Conservation (phyloP, 768 basidiomycete species). For the Boletellus sp. region DNA sequence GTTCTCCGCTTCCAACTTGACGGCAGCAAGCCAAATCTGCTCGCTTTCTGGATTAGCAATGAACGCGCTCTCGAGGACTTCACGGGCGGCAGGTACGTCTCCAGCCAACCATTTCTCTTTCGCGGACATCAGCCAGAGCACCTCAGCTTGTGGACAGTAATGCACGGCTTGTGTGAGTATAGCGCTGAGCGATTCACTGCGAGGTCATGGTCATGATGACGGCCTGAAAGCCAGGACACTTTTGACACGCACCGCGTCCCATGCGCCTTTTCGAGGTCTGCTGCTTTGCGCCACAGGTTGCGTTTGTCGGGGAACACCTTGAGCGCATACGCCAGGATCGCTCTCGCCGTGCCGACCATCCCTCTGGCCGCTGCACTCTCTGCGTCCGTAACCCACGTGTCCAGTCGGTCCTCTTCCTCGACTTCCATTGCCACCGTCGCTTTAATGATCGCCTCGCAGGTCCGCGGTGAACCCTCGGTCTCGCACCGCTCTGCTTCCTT, state of each 20-base stretch:
- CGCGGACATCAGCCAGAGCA: conserved; percentile 96
- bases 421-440: conserved; percentile 91
- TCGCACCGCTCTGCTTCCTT: conserved; percentile 94
- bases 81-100: conserved; percentile 87
- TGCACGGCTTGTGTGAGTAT: conserved; percentile 80
- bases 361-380: conserved; percentile 74
- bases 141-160: conserved; percentile 93
- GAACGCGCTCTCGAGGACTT: conserved; percentile 86
- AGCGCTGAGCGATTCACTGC: conserved; percentile 74
- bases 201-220: conserved; percentile 5
- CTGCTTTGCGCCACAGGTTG: conserved; percentile 86
- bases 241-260: conserved; percentile 63
- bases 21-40: conserved; percentile 96
- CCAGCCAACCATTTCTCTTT: conserved; percentile 95
- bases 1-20: conserved; percentile 96
- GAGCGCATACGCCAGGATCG: conserved; percentile 86
- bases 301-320: conserved; percentile 86
- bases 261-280: conserved; percentile 89
- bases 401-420: conserved; percentile 90
- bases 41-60: conserved; percentile 95
- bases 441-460: conserved; percentile 93
- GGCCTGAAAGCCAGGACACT: background rate
- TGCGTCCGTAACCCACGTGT: conserved; percentile 90
- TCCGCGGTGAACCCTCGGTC: conserved; percentile 74
- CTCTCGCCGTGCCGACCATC: conserved; percentile 77